A percentile compares a stretch with the other conserved stretches of the same genome.
phyloP scores from a whole-genome alignment of 2,329 filamentous ascomycete species.

The Stromatinia cepivora region DNA sequence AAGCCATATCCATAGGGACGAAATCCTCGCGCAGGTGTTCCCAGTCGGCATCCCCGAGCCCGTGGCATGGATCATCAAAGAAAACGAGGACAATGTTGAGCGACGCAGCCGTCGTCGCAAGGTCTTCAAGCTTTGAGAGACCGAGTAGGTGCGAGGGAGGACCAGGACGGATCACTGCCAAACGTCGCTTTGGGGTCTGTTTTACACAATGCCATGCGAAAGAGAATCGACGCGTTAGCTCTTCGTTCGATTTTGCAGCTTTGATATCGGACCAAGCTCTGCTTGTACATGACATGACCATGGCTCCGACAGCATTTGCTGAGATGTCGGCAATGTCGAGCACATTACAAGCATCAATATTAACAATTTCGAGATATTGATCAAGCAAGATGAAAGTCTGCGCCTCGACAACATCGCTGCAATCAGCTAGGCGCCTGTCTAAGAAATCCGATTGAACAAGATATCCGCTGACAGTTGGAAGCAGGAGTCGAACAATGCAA shows the following conservation, averaged over 20 bases:
- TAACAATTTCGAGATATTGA: not conserved
- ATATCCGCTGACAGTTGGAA: not conserved
- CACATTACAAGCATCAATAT: not conserved
- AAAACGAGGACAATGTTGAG: slow-evolving; percentile 2
- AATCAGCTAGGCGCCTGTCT: not conserved
- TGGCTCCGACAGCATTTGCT: not conserved
- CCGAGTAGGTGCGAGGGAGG: not conserved
- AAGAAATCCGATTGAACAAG: slow-evolving; percentile 1
- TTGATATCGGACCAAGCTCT: not conserved
- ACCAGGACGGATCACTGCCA: slow-evolving; percentile 6
- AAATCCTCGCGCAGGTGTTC: not conserved
- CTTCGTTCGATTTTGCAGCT: not conserved
- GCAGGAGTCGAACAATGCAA: slow-evolving; percentile 1
- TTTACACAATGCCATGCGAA: not conserved
- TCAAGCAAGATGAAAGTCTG: not conserved
- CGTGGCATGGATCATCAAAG: not conserved
- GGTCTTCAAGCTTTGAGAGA: slow-evolving; percentile 9
- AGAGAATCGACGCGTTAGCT: not conserved
- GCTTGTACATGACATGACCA: not conserved
- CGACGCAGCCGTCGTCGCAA: not conserved
- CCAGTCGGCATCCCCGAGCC: not conserved
- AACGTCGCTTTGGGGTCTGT: not conserved
- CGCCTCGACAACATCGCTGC: not conserved
- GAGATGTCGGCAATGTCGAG: not conserved
- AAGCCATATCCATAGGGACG: not conserved